phyloP scores from a whole-genome alignment of 2,329 filamentous ascomycete genomes.

The Elsinoe ampelina region DNA sequence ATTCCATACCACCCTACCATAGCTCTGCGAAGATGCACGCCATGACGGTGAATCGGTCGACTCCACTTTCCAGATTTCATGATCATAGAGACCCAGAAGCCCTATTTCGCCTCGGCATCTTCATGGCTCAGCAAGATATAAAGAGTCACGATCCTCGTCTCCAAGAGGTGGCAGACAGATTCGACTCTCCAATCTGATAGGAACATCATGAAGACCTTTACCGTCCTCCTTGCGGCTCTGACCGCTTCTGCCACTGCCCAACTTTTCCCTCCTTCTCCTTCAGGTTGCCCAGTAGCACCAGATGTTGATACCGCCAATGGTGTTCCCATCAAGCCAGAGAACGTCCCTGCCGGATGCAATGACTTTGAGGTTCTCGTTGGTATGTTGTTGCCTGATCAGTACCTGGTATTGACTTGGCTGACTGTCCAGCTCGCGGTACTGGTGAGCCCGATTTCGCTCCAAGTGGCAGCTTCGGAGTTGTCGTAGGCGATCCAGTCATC shows the following conservation, averaged over 20 bases:
- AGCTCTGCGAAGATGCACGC: background rate
- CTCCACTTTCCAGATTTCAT: background rate
- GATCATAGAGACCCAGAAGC: background rate
- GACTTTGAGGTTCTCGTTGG: conserved; percentile 9
- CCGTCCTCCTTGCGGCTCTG: background rate
- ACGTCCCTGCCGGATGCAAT: background rate
- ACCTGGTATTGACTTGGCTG: too few species aligned
- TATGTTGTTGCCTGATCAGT: background rate
- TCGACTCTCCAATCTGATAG: background rate
- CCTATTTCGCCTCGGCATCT: background rate
- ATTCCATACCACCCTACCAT: background rate
- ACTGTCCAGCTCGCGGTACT: conserved; percentile 2
- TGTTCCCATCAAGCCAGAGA: conserved; percentile 2
- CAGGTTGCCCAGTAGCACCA: background rate
- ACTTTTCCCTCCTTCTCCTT: conserved; percentile 3
- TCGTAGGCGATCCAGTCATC: conserved; percentile 4
- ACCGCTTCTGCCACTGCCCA: conserved; percentile 2
- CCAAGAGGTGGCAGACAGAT: background rate
- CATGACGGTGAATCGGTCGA: background rate
- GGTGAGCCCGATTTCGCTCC: conserved; percentile 3
- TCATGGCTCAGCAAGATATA: background rate
- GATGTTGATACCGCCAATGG: conserved; percentile 3
- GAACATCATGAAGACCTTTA: background rate
- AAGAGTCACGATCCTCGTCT: background rate
- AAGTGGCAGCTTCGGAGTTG: background rate